Percentiles rank a stretch among this genome's conserved stretches.
Evolutionary conservation across 2,329 filamentous ascomycete genomes (phyloP).

Genomic region (Aspergillus eucalypticola): DNA sequence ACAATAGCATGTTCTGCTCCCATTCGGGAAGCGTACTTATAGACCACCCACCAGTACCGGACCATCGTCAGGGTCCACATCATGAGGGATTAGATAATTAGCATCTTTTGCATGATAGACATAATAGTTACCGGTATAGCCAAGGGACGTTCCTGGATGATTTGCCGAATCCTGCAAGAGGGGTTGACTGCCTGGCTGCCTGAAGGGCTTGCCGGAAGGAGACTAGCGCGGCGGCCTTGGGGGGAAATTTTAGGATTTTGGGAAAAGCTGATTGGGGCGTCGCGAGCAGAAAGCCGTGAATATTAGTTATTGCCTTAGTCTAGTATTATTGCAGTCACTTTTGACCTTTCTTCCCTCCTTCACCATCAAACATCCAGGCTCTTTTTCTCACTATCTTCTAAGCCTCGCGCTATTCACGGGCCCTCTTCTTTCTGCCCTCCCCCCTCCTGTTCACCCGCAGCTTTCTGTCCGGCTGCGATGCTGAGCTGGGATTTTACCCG

Average conservation of each 20-base stretch:
- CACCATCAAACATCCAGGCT: neutral
- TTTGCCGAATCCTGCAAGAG: neutral
- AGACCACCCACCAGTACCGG: neutral
- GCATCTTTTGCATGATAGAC: neutral
- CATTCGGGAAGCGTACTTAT: neutral
- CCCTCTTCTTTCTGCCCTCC: slow-evolving; percentile 2
- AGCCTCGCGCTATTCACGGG: neutral
- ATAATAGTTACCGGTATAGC: neutral
- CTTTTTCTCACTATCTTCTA: neutral
- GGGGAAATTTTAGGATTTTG: slow-evolving; percentile 6
- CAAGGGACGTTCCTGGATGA: neutral
- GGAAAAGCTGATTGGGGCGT: neutral
- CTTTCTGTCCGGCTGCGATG: slow-evolving; percentile 26
- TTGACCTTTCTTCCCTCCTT: neutral
- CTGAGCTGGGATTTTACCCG: slow-evolving; percentile 26
- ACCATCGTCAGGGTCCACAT: neutral
- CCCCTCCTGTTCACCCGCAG: slow-evolving; percentile 12
- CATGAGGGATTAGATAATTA: neutral
- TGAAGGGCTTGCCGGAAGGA: slow-evolving; percentile 15
- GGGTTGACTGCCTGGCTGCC: slow-evolving; percentile 9
- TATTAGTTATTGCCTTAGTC: no score
- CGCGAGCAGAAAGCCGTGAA: neutral
- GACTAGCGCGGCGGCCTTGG: slow-evolving; percentile 22
- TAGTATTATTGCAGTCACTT: neutral
- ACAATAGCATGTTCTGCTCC: slow-evolving; percentile 10